Evolutionary conservation across 768 basidiomycete species (phyloP), one percentile per base, ranked within the genome.

Genomic region (Boletus pseudopeckii): DNA sequence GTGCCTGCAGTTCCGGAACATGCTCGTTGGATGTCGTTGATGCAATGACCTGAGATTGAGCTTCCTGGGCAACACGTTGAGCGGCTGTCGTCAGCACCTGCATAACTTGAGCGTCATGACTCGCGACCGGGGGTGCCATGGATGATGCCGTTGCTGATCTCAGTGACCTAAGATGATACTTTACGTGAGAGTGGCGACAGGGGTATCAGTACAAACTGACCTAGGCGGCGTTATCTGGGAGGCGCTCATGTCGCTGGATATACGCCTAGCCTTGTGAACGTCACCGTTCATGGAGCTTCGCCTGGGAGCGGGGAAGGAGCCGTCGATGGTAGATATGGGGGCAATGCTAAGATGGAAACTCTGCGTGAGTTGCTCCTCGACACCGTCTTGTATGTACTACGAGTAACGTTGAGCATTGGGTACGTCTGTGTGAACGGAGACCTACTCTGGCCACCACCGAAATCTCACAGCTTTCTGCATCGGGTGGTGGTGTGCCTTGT

Each of bases 51-150:
- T 88, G 86, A 7, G 81, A 82, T 58, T 87, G 84, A 13, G 80
- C 83, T 64, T 87, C 84, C 64, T 86, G 83, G 11, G 85, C 86
- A 22, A 92, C 86, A 41, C 86, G 85, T 61, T 88, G 85, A 32
- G 86, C 88, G 44, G 88, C 88, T 49, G 79, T 81, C 51, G 88
- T 86, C 54, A 92, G 69, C 37, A 92, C 90, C 55, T 85, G 83
- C 47, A 88, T 85, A 46, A 92, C 86, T 61, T 88, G 85, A 15
- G 81, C 84, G 57, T 89, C 85, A 53, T 77, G 78, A 40, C 71
- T 75, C 10, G 74, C 63, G 40, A 75, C 70, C 9, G 74, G 66
- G 47, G 72, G 64, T 15, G 61, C 40, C 7, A 75, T 61, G 30
- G 68, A 62, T 20, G 72, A 57, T 18, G 65, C 52, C 3, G 72